Conservation (phyloP, 106 monocot genomes). For the Phalaenopsis aphrodite region DNA sequence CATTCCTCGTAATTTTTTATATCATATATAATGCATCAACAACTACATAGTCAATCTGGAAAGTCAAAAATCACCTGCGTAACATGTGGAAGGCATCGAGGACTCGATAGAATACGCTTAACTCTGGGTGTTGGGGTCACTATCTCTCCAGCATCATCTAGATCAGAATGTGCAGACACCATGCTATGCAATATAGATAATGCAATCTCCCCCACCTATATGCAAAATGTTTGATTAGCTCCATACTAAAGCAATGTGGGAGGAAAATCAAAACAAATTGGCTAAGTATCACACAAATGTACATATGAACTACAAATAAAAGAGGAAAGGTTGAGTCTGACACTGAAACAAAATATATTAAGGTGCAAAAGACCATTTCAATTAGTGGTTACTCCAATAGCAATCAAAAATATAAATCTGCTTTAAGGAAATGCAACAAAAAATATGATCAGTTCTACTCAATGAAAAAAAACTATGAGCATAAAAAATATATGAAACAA, state of each 20-base stretch:
- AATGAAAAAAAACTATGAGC: no score
- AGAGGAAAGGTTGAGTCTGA: background rate
- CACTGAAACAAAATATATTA: background rate
- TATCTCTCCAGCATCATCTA: conserved; percentile 99
- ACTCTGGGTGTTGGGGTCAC: conserved; percentile 98
- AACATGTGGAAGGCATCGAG: conserved; percentile 93
- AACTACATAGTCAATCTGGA: no score
- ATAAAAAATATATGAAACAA: no score
- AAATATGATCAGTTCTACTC: no score
- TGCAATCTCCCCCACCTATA: conserved; percentile 83
- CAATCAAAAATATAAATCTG: background rate
- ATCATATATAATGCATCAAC: no score
- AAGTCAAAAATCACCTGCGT: conserved; percentile 57
- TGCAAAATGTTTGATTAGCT: background rate
- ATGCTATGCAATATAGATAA: conserved; percentile 83
- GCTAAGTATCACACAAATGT: background rate
- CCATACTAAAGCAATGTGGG: background rate
- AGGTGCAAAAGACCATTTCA: background rate
- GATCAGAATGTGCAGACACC: conserved; percentile 97
- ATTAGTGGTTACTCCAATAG: background rate
- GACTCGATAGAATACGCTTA: conserved; percentile 86
- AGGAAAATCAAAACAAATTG: background rate
- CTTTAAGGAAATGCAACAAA: no score
- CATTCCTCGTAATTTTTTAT: no score
- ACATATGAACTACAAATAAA: background rate